Conservation (phyloP, 306 rosid species). For the Vigna radiata region DNA sequence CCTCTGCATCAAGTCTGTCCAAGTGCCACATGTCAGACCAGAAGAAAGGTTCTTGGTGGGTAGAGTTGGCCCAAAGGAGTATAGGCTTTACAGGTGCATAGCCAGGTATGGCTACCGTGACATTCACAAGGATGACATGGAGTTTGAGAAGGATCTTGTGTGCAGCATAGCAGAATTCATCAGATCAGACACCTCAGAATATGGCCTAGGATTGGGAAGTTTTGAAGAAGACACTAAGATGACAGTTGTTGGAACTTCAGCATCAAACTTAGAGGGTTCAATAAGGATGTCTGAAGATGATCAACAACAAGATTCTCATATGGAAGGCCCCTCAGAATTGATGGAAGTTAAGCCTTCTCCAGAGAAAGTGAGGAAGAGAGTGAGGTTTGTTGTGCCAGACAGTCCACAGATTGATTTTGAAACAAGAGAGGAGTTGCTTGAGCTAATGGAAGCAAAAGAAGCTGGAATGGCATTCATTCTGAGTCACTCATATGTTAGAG, state of each 20-base stretch:
- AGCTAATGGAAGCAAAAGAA: constrained; percentile 94
- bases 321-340: constrained; percentile 67
- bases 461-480: constrained; percentile 95
- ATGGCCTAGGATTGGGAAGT: constrained; percentile 45
- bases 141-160: constrained; percentile 87
- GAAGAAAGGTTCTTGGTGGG: constrained; percentile 95
- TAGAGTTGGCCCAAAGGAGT: constrained; percentile 95
- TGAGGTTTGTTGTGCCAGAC: constrained; percentile 79
- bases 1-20: constrained; percentile 95
- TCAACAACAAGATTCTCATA: constrained; percentile 41
- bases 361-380: constrained; percentile 66
- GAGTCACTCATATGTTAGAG: constrained; percentile 93
- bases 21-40: constrained; percentile 93
- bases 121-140: constrained; percentile 81
- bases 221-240: constrained; percentile 66
- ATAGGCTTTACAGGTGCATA: constrained; percentile 87
- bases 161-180: constrained; percentile 90
- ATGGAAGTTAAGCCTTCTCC: constrained; percentile 68
- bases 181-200: constrained; percentile 66
- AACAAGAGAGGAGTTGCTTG: constrained; percentile 72
- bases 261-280: constrained; percentile 67
- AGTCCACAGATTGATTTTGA: constrained; percentile 67
- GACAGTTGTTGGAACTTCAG: constrained; percentile 90
- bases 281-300: constrained; percentile 68
- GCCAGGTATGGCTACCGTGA: constrained; percentile 95